These are phyloP conservation scores for Pseudisothecium myosuroides DNA, from an alignment of 225 moss, liverwort and hornwort species.

Conservation along the genomic window DNA sequence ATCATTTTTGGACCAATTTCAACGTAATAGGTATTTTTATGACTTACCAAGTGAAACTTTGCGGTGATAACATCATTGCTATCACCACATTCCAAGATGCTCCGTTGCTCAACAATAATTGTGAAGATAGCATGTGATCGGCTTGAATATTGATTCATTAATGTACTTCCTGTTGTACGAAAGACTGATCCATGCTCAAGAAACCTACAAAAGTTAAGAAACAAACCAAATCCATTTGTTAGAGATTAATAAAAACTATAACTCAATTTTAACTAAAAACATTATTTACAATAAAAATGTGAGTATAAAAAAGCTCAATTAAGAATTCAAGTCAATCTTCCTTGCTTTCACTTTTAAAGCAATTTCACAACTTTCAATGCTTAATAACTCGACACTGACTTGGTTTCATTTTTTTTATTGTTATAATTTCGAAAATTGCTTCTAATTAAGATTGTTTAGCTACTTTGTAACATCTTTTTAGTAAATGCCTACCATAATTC, in stretches of 20 bases:
- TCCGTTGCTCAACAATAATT: slow-evolving; percentile 75
- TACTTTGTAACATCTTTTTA: background rate
- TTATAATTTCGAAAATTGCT: background rate
- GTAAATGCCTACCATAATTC: background rate
- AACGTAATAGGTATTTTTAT: background rate
- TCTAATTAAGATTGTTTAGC: background rate
- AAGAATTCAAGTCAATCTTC: background rate
- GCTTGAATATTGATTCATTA: slow-evolving; percentile 82
- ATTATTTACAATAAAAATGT: background rate
- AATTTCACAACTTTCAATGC: background rate
- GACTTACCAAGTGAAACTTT: slow-evolving; percentile 68
- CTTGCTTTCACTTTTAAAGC: background rate
- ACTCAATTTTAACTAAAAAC: background rate
- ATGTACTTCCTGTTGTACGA: slow-evolving; percentile 74
- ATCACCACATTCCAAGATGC: slow-evolving; percentile 36
- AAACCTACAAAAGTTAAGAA: slow-evolving; percentile 27
- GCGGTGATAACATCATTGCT: slow-evolving; percentile 72
- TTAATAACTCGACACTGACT: background rate
- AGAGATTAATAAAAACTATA: background rate
- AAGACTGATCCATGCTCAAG: slow-evolving; percentile 78
- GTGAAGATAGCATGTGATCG: slow-evolving; percentile 89
- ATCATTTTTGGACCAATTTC: background rate
- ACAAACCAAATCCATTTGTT: background rate
- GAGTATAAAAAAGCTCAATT: background rate
- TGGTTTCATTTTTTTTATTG: background rate